Conservation (phyloP, 2,329 filamentous ascomycete species). For the Hirsutella thompsonii region DNA sequence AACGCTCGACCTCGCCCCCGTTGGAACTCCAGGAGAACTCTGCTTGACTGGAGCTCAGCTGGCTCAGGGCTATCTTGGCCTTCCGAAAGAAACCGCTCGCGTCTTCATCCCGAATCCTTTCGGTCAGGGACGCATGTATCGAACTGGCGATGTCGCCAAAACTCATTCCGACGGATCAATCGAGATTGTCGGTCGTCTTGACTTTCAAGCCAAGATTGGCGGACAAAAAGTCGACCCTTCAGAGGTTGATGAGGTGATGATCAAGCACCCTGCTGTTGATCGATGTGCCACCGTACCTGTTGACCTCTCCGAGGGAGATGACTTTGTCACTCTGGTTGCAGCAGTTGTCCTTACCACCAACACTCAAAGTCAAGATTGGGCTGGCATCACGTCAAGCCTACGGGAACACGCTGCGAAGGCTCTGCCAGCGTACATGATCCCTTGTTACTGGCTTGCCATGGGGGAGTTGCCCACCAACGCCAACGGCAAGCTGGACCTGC, state of each 20-base stretch:
- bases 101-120: constrained; percentile 7
- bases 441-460: constrained; percentile 9
- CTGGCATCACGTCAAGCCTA: neutral
- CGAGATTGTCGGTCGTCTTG: constrained; percentile 10
- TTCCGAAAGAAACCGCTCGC: constrained; percentile 4
- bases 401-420: neutral
- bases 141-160: constrained; percentile 10
- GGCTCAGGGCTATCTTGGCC: constrained; percentile 7
- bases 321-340: neutral
- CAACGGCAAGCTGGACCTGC: constrained; percentile 12
- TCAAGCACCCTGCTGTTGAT: neutral
- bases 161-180: constrained; percentile 5
- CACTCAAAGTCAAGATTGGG: neutral
- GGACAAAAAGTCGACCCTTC: constrained; percentile 8
- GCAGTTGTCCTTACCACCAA: neutral
- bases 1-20: constrained; percentile 3
- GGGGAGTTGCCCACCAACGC: constrained; percentile 9
- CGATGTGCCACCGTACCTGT: neutral
- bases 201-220: constrained; percentile 13
- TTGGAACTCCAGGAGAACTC: constrained; percentile 7
- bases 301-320: neutral
- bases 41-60: constrained; percentile 9
- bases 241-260: neutral
- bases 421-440: constrained; percentile 13
- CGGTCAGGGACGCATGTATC: constrained; percentile 6